phyloP scores from a whole-genome alignment of 108 stramenopile genomes.

The Pseudonitzschia pungens region DNA sequence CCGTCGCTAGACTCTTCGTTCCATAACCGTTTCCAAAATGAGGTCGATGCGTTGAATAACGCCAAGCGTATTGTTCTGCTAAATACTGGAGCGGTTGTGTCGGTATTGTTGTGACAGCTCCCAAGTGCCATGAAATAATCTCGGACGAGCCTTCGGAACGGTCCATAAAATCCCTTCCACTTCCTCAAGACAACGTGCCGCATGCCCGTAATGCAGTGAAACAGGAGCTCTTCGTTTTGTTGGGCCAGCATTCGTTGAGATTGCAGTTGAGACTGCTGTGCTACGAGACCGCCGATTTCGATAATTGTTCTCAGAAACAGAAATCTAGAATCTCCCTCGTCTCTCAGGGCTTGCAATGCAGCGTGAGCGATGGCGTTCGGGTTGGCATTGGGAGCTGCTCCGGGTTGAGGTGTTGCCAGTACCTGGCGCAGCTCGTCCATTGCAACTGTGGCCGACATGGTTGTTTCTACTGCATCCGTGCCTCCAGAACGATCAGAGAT shows the following conservation, averaged over 20 bases:
- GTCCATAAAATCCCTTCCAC: constrained; percentile 45
- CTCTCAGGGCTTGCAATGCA: constrained; percentile 65
- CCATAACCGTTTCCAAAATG: constrained; percentile 83
- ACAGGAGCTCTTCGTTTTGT: constrained; percentile 68
- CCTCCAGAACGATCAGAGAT: background rate
- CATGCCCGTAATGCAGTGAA: constrained; percentile 76
- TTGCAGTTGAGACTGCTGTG: constrained; percentile 10
- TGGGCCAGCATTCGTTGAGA: constrained; percentile 9
- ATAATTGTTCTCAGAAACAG: constrained; percentile 69
- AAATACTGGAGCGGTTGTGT: constrained; percentile 8
- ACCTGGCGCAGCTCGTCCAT: constrained; percentile 52
- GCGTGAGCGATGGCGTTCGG: constrained; percentile 51
- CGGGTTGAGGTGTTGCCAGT: constrained; percentile 52
- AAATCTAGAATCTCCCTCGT: constrained; percentile 65
- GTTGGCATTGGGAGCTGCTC: constrained; percentile 19
- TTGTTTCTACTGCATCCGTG: background rate
- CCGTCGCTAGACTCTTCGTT: constrained; percentile 24
- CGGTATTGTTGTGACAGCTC: constrained; percentile 20
- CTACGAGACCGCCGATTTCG: constrained; percentile 37
- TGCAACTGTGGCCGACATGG: constrained; percentile 15
- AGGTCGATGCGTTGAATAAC: constrained; percentile 57
- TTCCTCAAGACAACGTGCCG: constrained; percentile 63
- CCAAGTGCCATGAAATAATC: constrained; percentile 64
- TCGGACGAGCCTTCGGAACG: constrained; percentile 45
- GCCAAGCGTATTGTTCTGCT: constrained; percentile 56